Conservation (phyloP, 441 rosid genomes). For the Adansonia rubrostipa region DNA sequence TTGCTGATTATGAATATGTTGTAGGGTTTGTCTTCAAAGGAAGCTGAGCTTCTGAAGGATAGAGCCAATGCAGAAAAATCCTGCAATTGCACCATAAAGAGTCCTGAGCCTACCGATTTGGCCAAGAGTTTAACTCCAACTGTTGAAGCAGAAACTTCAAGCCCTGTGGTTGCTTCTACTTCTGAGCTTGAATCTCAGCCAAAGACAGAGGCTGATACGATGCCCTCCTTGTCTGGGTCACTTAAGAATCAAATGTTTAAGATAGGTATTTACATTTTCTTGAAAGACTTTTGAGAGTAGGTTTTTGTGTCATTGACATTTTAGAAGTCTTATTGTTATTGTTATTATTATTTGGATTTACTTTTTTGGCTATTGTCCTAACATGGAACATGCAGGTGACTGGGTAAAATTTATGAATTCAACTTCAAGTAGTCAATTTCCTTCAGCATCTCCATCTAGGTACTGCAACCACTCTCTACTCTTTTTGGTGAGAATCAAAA, state of each 20-base stretch:
- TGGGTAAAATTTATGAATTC: slow-evolving; percentile 61
- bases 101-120: slow-evolving; percentile 42
- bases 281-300: slow-evolving; percentile 17
- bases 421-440: slow-evolving; percentile 47
- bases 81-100: slow-evolving; percentile 49
- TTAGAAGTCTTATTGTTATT: neutral
- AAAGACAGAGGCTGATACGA: slow-evolving; percentile 53
- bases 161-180: slow-evolving; percentile 50
- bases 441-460: slow-evolving; percentile 55
- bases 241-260: slow-evolving; percentile 54
- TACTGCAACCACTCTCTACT: slow-evolving; percentile 22
- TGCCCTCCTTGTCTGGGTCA: slow-evolving; percentile 54
- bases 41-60: slow-evolving; percentile 72
- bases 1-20: slow-evolving; percentile 33
- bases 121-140: slow-evolving; percentile 44
- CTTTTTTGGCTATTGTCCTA: slow-evolving; percentile 28
- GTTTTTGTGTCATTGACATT: slow-evolving; percentile 8
- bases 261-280: slow-evolving; percentile 47
- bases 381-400: slow-evolving; percentile 61
- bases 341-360: slow-evolving; percentile 27
- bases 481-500: neutral
- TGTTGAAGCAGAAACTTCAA: slow-evolving; percentile 59
- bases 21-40: slow-evolving; percentile 83
- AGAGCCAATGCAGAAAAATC: slow-evolving; percentile 60
- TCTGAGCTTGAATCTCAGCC: slow-evolving; percentile 57